A percentile compares a stretch with the other conserved stretches of the same genome.
Evolutionary conservation across 306 rosid genomes (phyloP).

Genomic region (Geum urbanum): DNA sequence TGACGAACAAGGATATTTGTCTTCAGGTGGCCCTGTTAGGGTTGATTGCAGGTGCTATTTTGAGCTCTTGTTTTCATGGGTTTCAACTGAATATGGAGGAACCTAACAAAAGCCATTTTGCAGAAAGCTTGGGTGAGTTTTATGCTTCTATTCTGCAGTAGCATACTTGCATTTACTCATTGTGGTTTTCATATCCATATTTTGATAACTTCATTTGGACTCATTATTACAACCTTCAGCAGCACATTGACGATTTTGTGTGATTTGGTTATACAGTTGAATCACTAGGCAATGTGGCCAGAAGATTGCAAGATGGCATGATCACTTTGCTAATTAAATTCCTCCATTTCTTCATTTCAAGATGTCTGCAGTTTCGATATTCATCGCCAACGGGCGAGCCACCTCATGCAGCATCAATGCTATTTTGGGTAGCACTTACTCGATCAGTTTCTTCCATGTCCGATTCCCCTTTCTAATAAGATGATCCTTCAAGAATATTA

Average conservation of each 20-base stretch:
- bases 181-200: background rate
- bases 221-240: too few species aligned
- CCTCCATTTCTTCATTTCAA: slow-evolving; percentile 33
- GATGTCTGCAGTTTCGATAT: slow-evolving; percentile 29
- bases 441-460: slow-evolving; percentile 22
- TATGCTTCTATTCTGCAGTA: background rate
- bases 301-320: slow-evolving; percentile 23
- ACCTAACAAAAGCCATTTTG: background rate
- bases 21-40: slow-evolving; percentile 16
- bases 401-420: slow-evolving; percentile 9
- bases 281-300: slow-evolving; percentile 2
- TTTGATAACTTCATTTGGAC: background rate
- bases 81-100: slow-evolving; percentile 2
- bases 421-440: slow-evolving; percentile 28
- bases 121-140: slow-evolving; percentile 21
- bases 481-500: background rate
- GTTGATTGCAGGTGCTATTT: slow-evolving; percentile 10
- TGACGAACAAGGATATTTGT: background rate
- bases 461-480: slow-evolving; percentile 9
- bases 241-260: background rate
- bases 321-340: slow-evolving; percentile 21
- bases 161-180: background rate
- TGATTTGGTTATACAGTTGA: slow-evolving; percentile 23
- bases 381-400: background rate
- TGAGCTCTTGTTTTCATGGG: slow-evolving; percentile 18